Evolutionary conservation across 768 basidiomycete species (phyloP).

Genomic region (Phlegmacium glaucopus): DNA sequence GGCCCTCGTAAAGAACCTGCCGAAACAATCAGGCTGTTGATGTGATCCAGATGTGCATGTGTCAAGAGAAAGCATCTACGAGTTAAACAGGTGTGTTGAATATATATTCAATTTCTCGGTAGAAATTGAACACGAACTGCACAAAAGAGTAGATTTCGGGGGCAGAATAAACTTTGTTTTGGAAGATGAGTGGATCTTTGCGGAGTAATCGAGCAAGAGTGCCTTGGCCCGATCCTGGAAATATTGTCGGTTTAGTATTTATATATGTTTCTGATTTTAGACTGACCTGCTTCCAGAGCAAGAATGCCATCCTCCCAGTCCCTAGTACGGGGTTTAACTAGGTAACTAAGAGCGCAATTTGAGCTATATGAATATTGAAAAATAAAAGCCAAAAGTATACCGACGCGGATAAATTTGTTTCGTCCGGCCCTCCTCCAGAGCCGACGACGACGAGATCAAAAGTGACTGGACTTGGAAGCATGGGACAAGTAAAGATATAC

Average conservation of each 20-base stretch:
- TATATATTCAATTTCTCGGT: background rate
- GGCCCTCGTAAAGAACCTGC: slow-evolving; percentile 71
- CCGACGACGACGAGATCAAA: slow-evolving; percentile 80
- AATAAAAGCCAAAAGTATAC: slow-evolving; percentile 20
- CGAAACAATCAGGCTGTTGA: slow-evolving; percentile 75
- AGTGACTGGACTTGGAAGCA: slow-evolving; percentile 21
- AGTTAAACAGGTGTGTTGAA: slow-evolving; percentile 4
- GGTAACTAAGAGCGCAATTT: slow-evolving; percentile 56
- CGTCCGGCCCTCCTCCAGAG: slow-evolving; percentile 86
- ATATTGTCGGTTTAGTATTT: background rate
- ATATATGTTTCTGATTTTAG: background rate
- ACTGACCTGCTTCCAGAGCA: slow-evolving; percentile 84
- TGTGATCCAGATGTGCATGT: slow-evolving; percentile 91
- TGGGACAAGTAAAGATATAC: background rate
- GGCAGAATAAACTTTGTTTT: slow-evolving; percentile 32
- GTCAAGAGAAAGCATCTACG: slow-evolving; percentile 79
- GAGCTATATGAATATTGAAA: no score
- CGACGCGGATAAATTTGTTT: slow-evolving; percentile 85
- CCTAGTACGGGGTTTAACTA: slow-evolving; percentile 67
- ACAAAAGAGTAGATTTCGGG: slow-evolving; percentile 54
- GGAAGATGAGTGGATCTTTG: slow-evolving; percentile 54
- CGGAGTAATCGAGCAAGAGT: slow-evolving; percentile 63
- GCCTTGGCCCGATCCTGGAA: slow-evolving; percentile 80
- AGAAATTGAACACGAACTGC: slow-evolving; percentile 28
- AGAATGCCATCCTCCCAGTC: slow-evolving; percentile 81